Conservation (phyloP, 1,284 basidiomycete genomes). For the Rhodotorula sp. region DNA sequence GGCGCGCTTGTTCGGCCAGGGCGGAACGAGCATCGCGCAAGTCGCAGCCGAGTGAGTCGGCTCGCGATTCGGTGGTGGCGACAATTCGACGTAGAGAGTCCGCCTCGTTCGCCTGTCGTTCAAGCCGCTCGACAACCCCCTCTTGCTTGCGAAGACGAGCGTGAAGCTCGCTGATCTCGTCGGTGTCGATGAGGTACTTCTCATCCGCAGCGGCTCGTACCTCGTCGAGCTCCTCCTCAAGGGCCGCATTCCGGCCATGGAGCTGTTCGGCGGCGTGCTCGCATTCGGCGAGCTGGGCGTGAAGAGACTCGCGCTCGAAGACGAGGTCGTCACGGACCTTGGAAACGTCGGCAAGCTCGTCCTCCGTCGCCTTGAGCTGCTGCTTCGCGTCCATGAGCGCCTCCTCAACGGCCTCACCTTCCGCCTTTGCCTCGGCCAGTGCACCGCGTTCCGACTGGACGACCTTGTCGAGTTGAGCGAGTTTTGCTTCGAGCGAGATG, state of each 20-base stretch:
- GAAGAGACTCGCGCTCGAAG: background rate
- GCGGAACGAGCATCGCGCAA: conserved; percentile 4
- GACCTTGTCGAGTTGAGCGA: background rate
- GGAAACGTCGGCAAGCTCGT: background rate
- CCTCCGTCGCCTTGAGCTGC: background rate
- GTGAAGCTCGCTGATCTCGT: conserved; percentile 19
- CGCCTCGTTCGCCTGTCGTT: background rate
- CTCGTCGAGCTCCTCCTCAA: conserved; percentile 20
- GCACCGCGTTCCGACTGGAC: background rate
- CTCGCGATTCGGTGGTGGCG: conserved; percentile 8
- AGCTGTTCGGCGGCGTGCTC: conserved; percentile 7
- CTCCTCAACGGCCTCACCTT: conserved; percentile 2
- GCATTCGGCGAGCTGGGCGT: conserved; percentile 6
- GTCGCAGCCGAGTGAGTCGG: conserved; percentile 23
- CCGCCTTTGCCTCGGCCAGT: background rate
- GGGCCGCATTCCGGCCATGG: background rate
- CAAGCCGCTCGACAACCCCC: conserved; percentile 14
- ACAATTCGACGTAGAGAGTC: conserved; percentile 17
- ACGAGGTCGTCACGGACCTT: background rate
- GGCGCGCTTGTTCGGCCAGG: background rate
- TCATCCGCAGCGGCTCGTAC: conserved; percentile 20
- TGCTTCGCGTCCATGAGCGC: conserved; percentile 10
- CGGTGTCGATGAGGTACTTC: background rate
- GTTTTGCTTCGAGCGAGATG: no score
- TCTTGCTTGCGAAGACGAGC: conserved; percentile 16